Evolutionary conservation across 2,329 filamentous ascomycete genomes (phyloP).

Genomic region (Claviceps humidiphila): DNA sequence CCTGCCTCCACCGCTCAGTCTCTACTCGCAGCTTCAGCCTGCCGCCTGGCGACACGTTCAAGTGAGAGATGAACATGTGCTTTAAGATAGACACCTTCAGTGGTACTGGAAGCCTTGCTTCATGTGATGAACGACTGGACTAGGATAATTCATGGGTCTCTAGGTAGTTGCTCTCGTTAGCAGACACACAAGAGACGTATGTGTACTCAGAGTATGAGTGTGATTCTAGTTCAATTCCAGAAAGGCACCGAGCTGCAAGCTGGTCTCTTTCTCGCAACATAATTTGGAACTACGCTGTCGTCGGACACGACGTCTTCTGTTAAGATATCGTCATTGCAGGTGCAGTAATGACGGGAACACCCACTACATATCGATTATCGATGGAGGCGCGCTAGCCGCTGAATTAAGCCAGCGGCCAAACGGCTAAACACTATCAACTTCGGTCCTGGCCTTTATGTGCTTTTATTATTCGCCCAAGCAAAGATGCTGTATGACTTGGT

Average conservation of each 20-base stretch:
- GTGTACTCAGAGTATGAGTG: conserved; percentile 32
- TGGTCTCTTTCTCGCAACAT: conserved; percentile 45
- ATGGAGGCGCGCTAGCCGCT: conserved; percentile 46
- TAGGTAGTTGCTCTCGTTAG: conserved; percentile 38
- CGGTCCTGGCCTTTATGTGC: conserved; percentile 56
- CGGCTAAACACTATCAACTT: conserved; percentile 67
- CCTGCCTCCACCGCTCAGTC: too few species aligned
- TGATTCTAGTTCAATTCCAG: conserved; percentile 36
- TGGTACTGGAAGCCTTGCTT: conserved; percentile 55
- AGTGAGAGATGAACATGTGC: conserved; percentile 25
- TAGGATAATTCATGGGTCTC: conserved; percentile 25
- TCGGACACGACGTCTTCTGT: conserved; percentile 51
- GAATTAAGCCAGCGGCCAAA: conserved; percentile 37
- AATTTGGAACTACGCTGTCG: conserved; percentile 51
- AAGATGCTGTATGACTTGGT: conserved; percentile 67
- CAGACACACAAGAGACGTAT: conserved; percentile 32
- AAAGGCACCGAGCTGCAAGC: conserved; percentile 36
- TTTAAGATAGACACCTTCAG: conserved; percentile 41
- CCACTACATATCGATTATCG: conserved; percentile 47
- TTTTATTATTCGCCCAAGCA: conserved; percentile 60
- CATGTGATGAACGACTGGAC: conserved; percentile 47
- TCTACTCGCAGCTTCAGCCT: too few species aligned
- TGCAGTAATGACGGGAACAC: conserved; percentile 47
- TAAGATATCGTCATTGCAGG: conserved; percentile 52
- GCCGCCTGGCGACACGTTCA: conserved; percentile 25